These are phyloP conservation scores for Zymoseptoria crescenta DNA, from an alignment of 2,329 filamentous ascomycete genomes.

Conservation along the genomic window DNA sequence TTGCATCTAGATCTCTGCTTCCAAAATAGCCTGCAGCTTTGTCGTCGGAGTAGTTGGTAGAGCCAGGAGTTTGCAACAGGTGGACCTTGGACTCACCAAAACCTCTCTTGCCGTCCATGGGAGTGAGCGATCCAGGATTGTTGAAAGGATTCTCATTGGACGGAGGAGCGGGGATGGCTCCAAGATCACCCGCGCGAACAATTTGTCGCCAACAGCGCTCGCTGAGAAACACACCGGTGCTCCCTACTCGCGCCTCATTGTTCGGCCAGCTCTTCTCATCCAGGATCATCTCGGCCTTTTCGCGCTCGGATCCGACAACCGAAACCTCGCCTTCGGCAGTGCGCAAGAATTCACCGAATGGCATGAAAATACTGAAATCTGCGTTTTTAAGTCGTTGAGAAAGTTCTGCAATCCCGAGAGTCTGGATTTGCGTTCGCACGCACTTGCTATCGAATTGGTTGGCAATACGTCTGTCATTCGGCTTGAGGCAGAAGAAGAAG, in stretches of 20 bases:
- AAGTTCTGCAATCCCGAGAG: constrained; percentile 93
- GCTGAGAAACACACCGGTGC: constrained; percentile 90
- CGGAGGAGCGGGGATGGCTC: constrained; percentile 48
- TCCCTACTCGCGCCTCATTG: constrained; percentile 84
- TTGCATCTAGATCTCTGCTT: constrained; percentile 67
- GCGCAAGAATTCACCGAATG: constrained; percentile 91
- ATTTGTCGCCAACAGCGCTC: constrained; percentile 94
- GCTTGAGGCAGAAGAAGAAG: constrained; percentile 95
- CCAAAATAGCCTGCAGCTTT: constrained; percentile 78
- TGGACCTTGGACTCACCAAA: constrained; percentile 55
- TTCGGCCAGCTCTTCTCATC: constrained; percentile 87
- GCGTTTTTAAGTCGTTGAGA: constrained; percentile 86
- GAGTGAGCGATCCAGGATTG: constrained; percentile 52
- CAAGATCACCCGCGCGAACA: constrained; percentile 61
- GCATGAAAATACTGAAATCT: constrained; percentile 91
- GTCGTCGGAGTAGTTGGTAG: constrained; percentile 60
- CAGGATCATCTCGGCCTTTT: constrained; percentile 84
- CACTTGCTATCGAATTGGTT: constrained; percentile 99
- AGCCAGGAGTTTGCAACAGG: constrained; percentile 47
- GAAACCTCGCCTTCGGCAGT: constrained; percentile 76
- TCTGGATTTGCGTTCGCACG: constrained; percentile 87
- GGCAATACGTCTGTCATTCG: constrained; percentile 91
- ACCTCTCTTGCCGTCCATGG: constrained; percentile 43
- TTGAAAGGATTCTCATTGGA: constrained; percentile 45
- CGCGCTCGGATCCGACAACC: constrained; percentile 82